phyloP scores from a whole-genome alignment of 768 basidiomycete species.

The Lactarius sp. region DNA sequence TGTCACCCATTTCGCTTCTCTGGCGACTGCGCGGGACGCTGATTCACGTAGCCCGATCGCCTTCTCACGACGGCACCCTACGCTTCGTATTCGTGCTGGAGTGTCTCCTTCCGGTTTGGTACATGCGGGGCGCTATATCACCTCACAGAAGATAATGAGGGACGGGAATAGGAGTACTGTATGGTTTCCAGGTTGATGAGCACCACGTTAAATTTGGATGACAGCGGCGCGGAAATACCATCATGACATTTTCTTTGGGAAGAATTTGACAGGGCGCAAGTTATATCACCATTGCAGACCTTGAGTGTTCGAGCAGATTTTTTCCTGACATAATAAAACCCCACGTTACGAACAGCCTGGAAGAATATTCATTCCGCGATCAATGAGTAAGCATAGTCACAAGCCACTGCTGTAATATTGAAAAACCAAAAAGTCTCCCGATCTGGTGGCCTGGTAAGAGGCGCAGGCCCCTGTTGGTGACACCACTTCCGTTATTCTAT shows the following conservation, averaged over 20 bases:
- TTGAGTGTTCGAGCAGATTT: not conserved
- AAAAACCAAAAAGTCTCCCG: no score
- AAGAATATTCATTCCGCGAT: no score
- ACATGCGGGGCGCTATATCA: not conserved
- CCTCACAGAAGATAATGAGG: not conserved
- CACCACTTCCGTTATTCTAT: no score
- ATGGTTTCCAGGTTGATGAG: not conserved
- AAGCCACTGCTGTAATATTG: no score
- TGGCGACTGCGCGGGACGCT: not conserved
- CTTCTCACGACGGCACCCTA: not conserved
- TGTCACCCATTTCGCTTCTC: not conserved
- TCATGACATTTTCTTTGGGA: not conserved
- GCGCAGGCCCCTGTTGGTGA: no score
- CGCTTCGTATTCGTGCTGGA: not conserved
- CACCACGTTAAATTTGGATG: not conserved
- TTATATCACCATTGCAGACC: not conserved
- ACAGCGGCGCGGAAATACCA: no score
- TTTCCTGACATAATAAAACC: no score
- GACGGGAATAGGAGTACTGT: not conserved
- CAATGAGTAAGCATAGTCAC: no score
- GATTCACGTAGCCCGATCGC: not conserved
- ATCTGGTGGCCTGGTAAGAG: no score
- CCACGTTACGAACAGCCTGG: no score
- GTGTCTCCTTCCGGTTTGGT: not conserved
- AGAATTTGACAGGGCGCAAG: not conserved